phyloP scores from a whole-genome alignment of 2,329 filamentous ascomycete species.

The Trichoderma koningiopsis region DNA sequence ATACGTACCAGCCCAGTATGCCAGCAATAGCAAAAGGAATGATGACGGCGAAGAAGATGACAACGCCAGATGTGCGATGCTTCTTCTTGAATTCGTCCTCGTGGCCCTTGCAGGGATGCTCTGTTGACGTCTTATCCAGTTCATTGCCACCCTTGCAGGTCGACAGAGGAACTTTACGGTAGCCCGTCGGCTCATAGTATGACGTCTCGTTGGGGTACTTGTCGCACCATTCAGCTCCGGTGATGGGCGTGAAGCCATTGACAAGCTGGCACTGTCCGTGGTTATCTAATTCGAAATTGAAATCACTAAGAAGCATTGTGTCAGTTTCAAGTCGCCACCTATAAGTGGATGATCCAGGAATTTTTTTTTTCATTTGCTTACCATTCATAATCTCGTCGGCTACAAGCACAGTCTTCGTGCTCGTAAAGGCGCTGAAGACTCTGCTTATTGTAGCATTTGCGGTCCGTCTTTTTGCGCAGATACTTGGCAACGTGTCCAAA shows the following conservation, averaged over 20 bases:
- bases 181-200: constrained; percentile 84
- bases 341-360: background rate
- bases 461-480: constrained; percentile 81
- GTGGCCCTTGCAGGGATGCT: constrained; percentile 69
- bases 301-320: constrained; percentile 64
- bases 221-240: constrained; percentile 54
- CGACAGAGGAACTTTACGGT: constrained; percentile 84
- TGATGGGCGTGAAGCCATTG: constrained; percentile 64
- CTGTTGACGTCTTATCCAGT: constrained; percentile 65
- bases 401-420: constrained; percentile 80
- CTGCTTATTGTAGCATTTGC: constrained; percentile 79
- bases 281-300: constrained; percentile 81
- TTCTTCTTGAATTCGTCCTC: constrained; percentile 78
- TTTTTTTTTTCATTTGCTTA: constrained; percentile 46
- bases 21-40: constrained; percentile 72
- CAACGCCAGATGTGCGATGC: constrained; percentile 69
- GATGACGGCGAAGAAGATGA: constrained; percentile 82
- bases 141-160: constrained; percentile 79
- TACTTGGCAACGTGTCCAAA: constrained; percentile 92
- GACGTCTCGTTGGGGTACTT: constrained; percentile 69
- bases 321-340: background rate
- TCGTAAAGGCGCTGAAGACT: constrained; percentile 71
- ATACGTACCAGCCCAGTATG: constrained; percentile 81
- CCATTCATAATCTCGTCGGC: constrained; percentile 89
- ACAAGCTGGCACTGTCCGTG: constrained; percentile 80